Evolutionary conservation across 2,329 filamentous ascomycete genomes (phyloP).

Genomic region (Epichloe gansuensis): DNA sequence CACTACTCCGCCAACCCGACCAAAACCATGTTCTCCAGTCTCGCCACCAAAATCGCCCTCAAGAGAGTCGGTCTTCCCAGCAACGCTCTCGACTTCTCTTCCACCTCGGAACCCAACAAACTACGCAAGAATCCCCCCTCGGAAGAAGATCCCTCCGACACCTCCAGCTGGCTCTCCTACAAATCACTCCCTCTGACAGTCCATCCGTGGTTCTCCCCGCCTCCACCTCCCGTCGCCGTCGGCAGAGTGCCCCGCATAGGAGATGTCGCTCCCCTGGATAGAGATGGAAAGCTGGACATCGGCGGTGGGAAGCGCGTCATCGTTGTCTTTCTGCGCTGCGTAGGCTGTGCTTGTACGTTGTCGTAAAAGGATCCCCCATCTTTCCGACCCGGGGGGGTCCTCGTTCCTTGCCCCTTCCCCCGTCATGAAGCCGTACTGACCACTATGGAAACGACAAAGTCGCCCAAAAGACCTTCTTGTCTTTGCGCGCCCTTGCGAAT

Average conservation of each 20-base stretch:
- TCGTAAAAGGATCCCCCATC: no score
- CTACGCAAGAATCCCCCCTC: slow-evolving; percentile 20
- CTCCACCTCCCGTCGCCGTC: slow-evolving; percentile 36
- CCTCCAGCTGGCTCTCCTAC: slow-evolving; percentile 36
- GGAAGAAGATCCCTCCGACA: slow-evolving; percentile 15
- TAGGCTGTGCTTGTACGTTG: slow-evolving; percentile 40
- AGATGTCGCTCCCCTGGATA: slow-evolving; percentile 34
- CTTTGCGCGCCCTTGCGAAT: slow-evolving; percentile 40
- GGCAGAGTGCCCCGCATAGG: slow-evolving; percentile 33
- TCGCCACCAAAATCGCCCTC: slow-evolving; percentile 45
- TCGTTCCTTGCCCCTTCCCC: no score
- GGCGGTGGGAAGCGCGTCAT: slow-evolving; percentile 32
- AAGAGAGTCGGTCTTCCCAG: slow-evolving; percentile 42
- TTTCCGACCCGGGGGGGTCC: no score
- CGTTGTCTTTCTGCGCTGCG: slow-evolving; percentile 40
- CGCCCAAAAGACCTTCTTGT: slow-evolving; percentile 43
- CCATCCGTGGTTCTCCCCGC: slow-evolving; percentile 39
- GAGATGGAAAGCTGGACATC: slow-evolving; percentile 29
- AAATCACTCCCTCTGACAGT: slow-evolving; percentile 38
- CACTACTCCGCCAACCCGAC: not conserved
- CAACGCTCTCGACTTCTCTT: slow-evolving; percentile 31
- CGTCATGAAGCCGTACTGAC: no score
- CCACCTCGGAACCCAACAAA: slow-evolving; percentile 19
- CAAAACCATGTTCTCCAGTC: slow-evolving; percentile 37
- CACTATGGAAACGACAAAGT: slow-evolving; percentile 20